Percentiles rank a stretch among this genome's conserved stretches.
phyloP scores from a whole-genome alignment of 805 yeast species.

The Sugiyamaella valdiviana region DNA sequence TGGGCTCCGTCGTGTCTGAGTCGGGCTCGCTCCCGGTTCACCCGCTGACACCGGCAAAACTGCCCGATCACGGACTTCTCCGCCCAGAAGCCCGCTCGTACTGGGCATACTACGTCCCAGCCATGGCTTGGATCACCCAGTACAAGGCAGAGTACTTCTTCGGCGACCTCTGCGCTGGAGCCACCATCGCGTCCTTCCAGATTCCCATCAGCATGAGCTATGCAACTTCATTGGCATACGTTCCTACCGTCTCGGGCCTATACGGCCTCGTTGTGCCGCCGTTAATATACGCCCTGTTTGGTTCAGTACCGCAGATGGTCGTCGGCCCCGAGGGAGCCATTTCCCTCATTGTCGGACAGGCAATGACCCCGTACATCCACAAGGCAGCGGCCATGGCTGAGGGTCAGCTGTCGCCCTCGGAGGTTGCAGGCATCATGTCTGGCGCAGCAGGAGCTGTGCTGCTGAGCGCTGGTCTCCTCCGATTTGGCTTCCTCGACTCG shows the following conservation, averaged over 20 bases:
- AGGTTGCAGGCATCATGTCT: constrained; percentile 61
- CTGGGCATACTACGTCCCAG: constrained; percentile 48
- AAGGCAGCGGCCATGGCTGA: constrained; percentile 4
- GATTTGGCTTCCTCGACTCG: constrained; percentile 81
- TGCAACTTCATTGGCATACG: constrained; percentile 77
- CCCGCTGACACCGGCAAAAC: neutral
- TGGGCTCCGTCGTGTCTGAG: neutral
- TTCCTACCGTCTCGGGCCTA: constrained; percentile 75
- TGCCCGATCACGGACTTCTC: constrained; percentile 2
- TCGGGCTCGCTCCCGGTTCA: neutral
- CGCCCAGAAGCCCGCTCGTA: constrained; percentile 24
- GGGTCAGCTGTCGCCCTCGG: constrained; percentile 39
- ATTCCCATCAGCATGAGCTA: constrained; percentile 81
- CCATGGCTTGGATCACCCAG: constrained; percentile 47
- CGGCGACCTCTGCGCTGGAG: constrained; percentile 75
- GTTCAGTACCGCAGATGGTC: constrained; percentile 82
- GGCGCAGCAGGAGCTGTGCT: constrained; percentile 69
- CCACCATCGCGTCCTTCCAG: constrained; percentile 85
- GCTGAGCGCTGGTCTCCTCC: constrained; percentile 66
- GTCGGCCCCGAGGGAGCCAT: constrained; percentile 92
- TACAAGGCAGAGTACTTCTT: constrained; percentile 36
- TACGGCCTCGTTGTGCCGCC: constrained; percentile 75
- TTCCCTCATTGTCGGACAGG: constrained; percentile 75
- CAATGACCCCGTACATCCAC: constrained; percentile 49
- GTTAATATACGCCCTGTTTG: constrained; percentile 66